These are phyloP conservation scores for Nicotiana undulata DNA, from an alignment of 257 asterid species.

Conservation along the genomic window DNA sequence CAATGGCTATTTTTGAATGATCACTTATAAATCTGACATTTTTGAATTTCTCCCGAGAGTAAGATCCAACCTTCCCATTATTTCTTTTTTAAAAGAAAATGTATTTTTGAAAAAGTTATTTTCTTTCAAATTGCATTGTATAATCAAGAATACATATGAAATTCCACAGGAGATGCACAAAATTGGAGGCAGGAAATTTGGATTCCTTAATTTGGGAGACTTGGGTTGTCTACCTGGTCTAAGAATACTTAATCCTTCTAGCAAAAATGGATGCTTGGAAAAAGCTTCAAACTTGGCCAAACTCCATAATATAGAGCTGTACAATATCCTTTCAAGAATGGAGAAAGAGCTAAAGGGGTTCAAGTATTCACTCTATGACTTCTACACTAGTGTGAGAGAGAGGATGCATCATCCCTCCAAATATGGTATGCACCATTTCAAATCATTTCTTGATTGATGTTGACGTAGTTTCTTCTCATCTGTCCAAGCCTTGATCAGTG, in stretches of 20 bases:
- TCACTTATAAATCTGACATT: too few relatives aligned
- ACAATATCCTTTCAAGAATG: slow-evolving; percentile 21
- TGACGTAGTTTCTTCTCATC: too few relatives aligned
- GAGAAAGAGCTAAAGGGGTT: slow-evolving; percentile 36
- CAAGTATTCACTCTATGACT: slow-evolving; percentile 44
- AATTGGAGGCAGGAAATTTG: slow-evolving; percentile 61
- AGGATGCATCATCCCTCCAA: slow-evolving; percentile 32
- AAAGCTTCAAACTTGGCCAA: slow-evolving; percentile 38
- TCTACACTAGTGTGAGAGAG: slow-evolving; percentile 26
- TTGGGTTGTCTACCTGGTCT: slow-evolving; percentile 60
- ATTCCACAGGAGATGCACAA: slow-evolving; percentile 38
- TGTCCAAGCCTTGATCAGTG: too few relatives aligned
- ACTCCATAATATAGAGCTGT: slow-evolving; percentile 39
- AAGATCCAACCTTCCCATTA: background rate
- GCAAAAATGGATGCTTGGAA: slow-evolving; percentile 31
- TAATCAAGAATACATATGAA: background rate
- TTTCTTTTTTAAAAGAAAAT: too few relatives aligned
- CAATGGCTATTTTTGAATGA: too few relatives aligned
- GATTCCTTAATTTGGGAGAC: slow-evolving; percentile 52
- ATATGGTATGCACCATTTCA: slow-evolving; percentile 25
- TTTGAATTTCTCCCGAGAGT: too few relatives aligned
- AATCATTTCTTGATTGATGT: background rate
- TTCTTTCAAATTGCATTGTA: background rate
- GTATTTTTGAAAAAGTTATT: too few relatives aligned
- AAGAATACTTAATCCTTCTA: slow-evolving; percentile 29